These are phyloP conservation scores for Globisporangium iwayamae DNA, from an alignment of 352 stramenopile genomes.

Conservation along the genomic window DNA sequence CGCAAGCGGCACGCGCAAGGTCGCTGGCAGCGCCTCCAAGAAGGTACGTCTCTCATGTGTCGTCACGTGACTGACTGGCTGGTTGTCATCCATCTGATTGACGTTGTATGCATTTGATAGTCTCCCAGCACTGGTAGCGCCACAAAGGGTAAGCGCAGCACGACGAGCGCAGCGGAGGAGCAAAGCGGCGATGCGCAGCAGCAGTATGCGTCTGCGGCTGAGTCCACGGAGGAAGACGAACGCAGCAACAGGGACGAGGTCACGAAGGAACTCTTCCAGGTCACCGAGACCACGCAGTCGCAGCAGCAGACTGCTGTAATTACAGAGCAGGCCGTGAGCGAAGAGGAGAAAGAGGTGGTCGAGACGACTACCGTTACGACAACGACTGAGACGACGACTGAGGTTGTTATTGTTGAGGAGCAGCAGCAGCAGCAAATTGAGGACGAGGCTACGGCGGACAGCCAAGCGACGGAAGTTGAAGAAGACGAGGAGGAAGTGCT, in stretches of 20 bases:
- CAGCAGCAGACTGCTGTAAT: neutral
- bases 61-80: neutral
- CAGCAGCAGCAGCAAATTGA: neutral
- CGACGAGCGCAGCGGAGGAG: slow-evolving; percentile 3
- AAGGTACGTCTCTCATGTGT: slow-evolving; percentile 11
- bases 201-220: neutral
- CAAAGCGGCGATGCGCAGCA: slow-evolving; percentile 6
- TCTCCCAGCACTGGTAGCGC: slow-evolving; percentile 11
- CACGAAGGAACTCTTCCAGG: slow-evolving; percentile 9
- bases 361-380: no score
- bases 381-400: neutral
- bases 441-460: slow-evolving; percentile 6
- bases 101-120: neutral
- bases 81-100: neutral
- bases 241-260: slow-evolving; percentile 1
- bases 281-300: slow-evolving; percentile 5
- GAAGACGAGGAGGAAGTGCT: slow-evolving; percentile 43
- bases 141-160: slow-evolving; percentile 9
- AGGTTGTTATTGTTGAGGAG: neutral
- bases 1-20: slow-evolving; percentile 4
- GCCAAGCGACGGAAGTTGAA: slow-evolving; percentile 13
- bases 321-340: neutral
- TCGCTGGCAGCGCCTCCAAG: slow-evolving; percentile 11
- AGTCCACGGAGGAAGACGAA: slow-evolving; percentile 3
- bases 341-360: slow-evolving; percentile 1